Conservation (phyloP, 2,329 filamentous ascomycete genomes). For the Nemania serpens region DNA sequence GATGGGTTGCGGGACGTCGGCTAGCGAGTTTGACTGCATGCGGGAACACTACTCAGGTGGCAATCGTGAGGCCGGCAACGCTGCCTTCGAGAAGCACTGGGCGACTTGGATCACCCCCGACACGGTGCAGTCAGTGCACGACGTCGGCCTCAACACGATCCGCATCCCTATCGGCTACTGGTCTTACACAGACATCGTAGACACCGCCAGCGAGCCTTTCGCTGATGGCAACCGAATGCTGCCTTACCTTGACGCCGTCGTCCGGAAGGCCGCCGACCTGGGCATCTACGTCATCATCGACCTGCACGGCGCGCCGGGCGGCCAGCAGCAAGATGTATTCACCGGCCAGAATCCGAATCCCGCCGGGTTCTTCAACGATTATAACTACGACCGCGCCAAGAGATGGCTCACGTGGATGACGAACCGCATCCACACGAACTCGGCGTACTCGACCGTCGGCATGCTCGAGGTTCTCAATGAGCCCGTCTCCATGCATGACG, state of each 20-base stretch:
- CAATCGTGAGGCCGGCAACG: constrained; percentile 30
- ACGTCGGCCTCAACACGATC: constrained; percentile 34
- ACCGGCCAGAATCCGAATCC: constrained; percentile 35
- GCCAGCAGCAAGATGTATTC: constrained; percentile 34
- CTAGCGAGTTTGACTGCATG: constrained; percentile 35
- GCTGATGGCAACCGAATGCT: constrained; percentile 39
- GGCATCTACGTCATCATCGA: constrained; percentile 43
- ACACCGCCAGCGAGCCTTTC: constrained; percentile 32
- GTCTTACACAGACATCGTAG: constrained; percentile 33
- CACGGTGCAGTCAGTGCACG: constrained; percentile 32
- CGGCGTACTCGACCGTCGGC: constrained; percentile 58
- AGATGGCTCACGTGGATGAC: constrained; percentile 62
- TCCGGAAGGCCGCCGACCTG: constrained; percentile 41
- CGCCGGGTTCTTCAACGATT: constrained; percentile 60
- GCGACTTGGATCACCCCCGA: constrained; percentile 30
- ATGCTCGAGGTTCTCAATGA: constrained; percentile 65
- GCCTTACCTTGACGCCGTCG: constrained; percentile 41
- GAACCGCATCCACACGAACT: constrained; percentile 53
- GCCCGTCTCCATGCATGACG: constrained; percentile 48
- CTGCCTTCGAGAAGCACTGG: constrained; percentile 32
- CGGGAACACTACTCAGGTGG: constrained; percentile 29
- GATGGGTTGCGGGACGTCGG: constrained; percentile 31
- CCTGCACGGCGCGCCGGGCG: constrained; percentile 33
- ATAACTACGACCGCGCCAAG: constrained; percentile 60
- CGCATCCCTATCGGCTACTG: constrained; percentile 36